Evolutionary conservation across 139 green algal genomes (phyloP).

Genomic region (Chlorella sp.): DNA sequence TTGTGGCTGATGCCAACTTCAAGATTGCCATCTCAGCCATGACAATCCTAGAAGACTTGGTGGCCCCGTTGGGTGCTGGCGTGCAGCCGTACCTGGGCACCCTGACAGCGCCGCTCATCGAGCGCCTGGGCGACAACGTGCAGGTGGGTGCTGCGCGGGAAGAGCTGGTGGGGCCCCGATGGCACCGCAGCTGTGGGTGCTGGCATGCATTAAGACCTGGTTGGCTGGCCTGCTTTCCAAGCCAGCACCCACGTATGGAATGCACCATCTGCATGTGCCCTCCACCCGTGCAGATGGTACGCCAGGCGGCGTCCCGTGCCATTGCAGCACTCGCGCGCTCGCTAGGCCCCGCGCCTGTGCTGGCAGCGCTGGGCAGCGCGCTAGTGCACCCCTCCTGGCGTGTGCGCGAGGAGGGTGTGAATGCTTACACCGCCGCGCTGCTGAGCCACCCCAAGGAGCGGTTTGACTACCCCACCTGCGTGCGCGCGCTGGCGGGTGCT

Average conservation of each 20-base stretch:
- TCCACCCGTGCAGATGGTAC: not conserved
- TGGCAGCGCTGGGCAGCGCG: slow-evolving; percentile 51
- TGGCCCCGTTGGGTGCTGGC: slow-evolving; percentile 57
- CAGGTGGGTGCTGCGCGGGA: not conserved
- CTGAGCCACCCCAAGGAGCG: slow-evolving; percentile 36
- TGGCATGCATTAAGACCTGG: not conserved
- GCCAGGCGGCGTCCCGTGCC: not conserved
- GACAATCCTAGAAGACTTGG: slow-evolving; percentile 71
- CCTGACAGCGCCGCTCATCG: slow-evolving; percentile 42
- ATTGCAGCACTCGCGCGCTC: not conserved
- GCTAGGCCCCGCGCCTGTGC: slow-evolving; percentile 26
- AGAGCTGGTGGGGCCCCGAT: not conserved
- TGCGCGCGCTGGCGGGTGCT: slow-evolving; percentile 34
- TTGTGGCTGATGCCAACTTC: slow-evolving; percentile 86
- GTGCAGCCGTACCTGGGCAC: slow-evolving; percentile 62
- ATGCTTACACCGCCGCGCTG: slow-evolving; percentile 56
- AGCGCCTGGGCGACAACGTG: slow-evolving; percentile 57
- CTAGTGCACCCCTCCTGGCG: slow-evolving; percentile 52
- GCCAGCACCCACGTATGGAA: not conserved
- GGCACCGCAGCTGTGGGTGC: not conserved
- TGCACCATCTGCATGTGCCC: not conserved
- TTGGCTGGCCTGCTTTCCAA: not conserved
- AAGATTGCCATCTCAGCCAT: slow-evolving; percentile 80
- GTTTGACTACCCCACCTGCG: slow-evolving; percentile 32
- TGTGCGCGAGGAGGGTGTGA: slow-evolving; percentile 66